Evolutionary conservation across 768 basidiomycete species (phyloP).

Genomic region (Tricholoma furcatifolium): DNA sequence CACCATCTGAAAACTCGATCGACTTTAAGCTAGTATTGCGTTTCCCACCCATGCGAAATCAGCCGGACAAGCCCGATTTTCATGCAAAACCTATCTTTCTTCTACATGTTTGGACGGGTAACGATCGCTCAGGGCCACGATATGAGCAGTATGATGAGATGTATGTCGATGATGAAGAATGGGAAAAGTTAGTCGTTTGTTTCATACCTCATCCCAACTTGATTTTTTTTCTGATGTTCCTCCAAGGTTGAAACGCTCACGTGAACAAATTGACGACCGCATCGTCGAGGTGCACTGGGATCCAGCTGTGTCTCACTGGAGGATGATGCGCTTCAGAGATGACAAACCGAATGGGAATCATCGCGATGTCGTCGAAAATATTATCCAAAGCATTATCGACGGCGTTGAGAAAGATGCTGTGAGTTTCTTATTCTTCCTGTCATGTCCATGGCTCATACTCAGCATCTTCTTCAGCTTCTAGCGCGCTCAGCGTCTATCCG

Average conservation of each 20-base stretch:
- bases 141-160: constrained; percentile 88
- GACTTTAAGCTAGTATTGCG: constrained; percentile 97
- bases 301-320: constrained; percentile 61
- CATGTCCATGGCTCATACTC: constrained; percentile 10
- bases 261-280: constrained; percentile 90
- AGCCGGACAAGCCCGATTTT: constrained; percentile 70
- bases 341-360: constrained; percentile 96
- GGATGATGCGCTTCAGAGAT: constrained; percentile 89
- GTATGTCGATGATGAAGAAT: constrained; percentile 85
- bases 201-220: constrained; percentile 2
- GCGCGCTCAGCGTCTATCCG: constrained; percentile 63
- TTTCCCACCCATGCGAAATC: constrained; percentile 66
- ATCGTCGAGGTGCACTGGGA: constrained; percentile 97
- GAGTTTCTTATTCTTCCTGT: constrained; percentile 26
- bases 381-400: constrained; percentile 89
- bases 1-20: constrained; percentile 95
- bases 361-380: constrained; percentile 77
- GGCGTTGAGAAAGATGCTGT: constrained; percentile 91
- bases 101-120: constrained; percentile 82
- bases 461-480: constrained; percentile 51
- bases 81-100: constrained; percentile 83
- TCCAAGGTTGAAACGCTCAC: constrained; percentile 73
- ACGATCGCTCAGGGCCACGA: constrained; percentile 45
- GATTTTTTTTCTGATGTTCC: constrained; percentile 3
- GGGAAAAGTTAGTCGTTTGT: constrained; percentile 71